phyloP scores from a whole-genome alignment of 176 grass and related monocot species.

The Cenchrus purpureus region DNA sequence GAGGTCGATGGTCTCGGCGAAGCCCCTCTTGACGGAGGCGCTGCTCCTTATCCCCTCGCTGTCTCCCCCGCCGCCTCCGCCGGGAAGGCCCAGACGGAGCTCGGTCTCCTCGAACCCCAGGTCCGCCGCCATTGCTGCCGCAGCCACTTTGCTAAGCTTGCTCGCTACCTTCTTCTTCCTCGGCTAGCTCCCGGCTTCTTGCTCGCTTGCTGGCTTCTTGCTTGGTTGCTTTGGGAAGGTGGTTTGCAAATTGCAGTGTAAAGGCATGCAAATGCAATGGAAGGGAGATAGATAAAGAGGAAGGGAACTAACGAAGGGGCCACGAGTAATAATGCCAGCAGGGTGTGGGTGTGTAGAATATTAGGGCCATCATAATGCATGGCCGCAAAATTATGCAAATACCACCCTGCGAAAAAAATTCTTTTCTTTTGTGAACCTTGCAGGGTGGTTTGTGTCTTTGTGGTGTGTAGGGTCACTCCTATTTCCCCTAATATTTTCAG shows the following conservation, averaged over 20 bases:
- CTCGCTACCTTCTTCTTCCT: not conserved
- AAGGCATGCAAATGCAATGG: slow-evolving; percentile 31
- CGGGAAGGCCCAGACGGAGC: slow-evolving; percentile 91
- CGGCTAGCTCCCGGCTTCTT: not conserved
- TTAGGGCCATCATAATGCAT: slow-evolving; percentile 49
- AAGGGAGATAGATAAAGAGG: slow-evolving; percentile 39
- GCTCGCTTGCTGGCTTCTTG: no score
- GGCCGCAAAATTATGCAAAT: not conserved
- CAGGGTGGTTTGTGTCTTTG: not conserved
- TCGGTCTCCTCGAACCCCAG: slow-evolving; percentile 82
- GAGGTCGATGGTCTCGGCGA: slow-evolving; percentile 88
- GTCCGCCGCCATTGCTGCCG: slow-evolving; percentile 52
- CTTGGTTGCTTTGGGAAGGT: not conserved
- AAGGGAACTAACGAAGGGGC: not conserved
- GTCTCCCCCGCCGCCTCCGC: not conserved
- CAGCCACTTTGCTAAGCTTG: not conserved
- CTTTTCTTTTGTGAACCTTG: not conserved
- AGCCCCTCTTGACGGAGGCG: slow-evolving; percentile 75
- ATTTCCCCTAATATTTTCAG: no score
- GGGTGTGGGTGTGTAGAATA: slow-evolving; percentile 53
- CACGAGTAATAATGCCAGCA: slow-evolving; percentile 50
- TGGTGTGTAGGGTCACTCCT: no score
- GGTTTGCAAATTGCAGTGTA: not conserved
- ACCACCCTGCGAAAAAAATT: not conserved
- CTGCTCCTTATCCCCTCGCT: slow-evolving; percentile 36